Base-by-base conservation (phyloP, 2,329 filamentous ascomycete species). In the Coniochaeta prunicola region DNA sequence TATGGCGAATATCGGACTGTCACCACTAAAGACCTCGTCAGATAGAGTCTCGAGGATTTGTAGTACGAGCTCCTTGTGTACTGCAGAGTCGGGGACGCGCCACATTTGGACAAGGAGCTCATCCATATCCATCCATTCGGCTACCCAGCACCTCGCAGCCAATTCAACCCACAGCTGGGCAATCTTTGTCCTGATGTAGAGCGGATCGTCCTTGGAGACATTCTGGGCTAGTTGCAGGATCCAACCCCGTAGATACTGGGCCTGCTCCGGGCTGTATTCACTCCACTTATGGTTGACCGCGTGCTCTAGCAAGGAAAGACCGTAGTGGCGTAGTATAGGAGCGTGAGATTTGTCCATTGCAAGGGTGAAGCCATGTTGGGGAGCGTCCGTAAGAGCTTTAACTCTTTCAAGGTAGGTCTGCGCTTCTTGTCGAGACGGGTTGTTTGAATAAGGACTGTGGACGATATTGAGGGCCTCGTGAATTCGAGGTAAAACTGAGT, bases 71-170 rank as follows among this genome's bases (percentile, higher is more conserved):
- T 94, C 89, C 73, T 96, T 94, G 71, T 87, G 83, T 8, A 82
- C 82, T 33, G 80, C 74, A 28, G 82, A 82, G 63, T 84, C 81
- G 19, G 80, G 79, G 17, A 81, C 72, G 71, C 92, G 87, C 94
- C 94, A 99, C 21, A 97, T 80, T 67, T 86, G 83, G 50, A 92
- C 84, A 58, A 99, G 81, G 68, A 90, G 81, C 63, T 86, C 77
- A 71, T 99, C 96, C 93, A 99, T 96, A 69, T 96, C 87, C 78
- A 89, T 86, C 94, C 96, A 99, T 62, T 94, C 89, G 33, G 85
- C 80, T n/a, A 83, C 91, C 94, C 94, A 99, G 69, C 86, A 90
- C 67, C 93, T 84, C 77, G 97, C 97, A 42, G 92, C 92, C 57
- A 96, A 80, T 73, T 97, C 94, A 8, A 92, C 90, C 94, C 94